Percentiles rank a stretch among this genome's conserved stretches.
Evolutionary conservation across 352 stramenopile genomes (phyloP).

Genomic region (Halophytophthora polymorphica): DNA sequence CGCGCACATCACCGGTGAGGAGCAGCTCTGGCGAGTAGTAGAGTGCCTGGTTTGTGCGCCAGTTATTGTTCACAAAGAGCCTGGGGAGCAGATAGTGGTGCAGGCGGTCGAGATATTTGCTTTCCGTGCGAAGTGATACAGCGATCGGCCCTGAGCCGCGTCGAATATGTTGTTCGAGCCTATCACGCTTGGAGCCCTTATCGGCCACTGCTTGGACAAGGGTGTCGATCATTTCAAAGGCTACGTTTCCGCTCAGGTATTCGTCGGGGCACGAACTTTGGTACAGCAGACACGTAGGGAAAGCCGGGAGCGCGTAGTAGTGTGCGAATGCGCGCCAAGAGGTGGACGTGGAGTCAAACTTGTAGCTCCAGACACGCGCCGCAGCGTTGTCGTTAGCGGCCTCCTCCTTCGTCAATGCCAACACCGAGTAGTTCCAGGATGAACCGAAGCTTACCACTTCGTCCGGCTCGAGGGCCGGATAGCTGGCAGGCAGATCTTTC

Average conservation of each 20-base stretch:
- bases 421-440: conserved; percentile 32
- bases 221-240: conserved; percentile 34
- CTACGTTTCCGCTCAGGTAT: conserved; percentile 12
- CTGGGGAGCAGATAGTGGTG: conserved; percentile 37
- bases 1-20: not conserved
- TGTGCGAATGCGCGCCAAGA: conserved; percentile 24
- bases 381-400: conserved; percentile 3
- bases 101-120: conserved; percentile 34
- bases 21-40: conserved; percentile 17
- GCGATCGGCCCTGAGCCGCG: not conserved
- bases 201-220: conserved; percentile 18
- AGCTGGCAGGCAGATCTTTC: conserved; percentile 8
- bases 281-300: conserved; percentile 34
- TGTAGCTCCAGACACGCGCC: conserved; percentile 31
- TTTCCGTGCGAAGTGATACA: conserved; percentile 17
- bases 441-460: conserved; percentile 27
- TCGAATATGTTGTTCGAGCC: not conserved
- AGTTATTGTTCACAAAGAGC: conserved; percentile 28
- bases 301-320: conserved; percentile 12
- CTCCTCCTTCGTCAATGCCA: conserved; percentile 17
- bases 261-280: conserved; percentile 5
- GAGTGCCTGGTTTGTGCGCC: conserved; percentile 21
- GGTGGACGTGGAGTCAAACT: conserved; percentile 37
- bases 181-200: not conserved
- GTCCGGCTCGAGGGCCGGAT: conserved; percentile 28